Percentiles rank a stretch among this genome's conserved stretches.
Conservation (phyloP, 2,329 filamentous ascomycete genomes). For the Xylaria sp. region DNA sequence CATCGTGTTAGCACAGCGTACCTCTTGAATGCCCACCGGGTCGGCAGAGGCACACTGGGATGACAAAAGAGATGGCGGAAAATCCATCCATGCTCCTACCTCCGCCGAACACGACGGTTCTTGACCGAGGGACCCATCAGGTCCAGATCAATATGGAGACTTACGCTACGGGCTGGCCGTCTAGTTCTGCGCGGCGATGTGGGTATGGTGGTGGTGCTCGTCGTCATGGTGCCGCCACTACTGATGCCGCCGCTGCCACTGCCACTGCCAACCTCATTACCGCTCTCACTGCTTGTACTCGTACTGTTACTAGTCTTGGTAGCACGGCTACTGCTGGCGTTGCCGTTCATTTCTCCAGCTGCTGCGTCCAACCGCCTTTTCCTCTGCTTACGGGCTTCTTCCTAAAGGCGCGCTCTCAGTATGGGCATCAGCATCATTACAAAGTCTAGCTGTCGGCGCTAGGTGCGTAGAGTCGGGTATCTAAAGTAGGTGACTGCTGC, state of each 20-base stretch:
- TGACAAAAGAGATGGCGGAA: conserved; percentile 17
- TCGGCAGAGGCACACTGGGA: conserved; percentile 9
- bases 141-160: conserved; percentile 29
- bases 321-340: conserved; percentile 29
- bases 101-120: conserved; percentile 9
- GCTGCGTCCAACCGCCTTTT: conserved; percentile 33
- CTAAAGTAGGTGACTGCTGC: too few relatives aligned
- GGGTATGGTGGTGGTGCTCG: conserved; percentile 20
- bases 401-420: conserved; percentile 30
- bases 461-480: not conserved
- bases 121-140: conserved; percentile 10
- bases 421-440: conserved; percentile 36
- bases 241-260: conserved; percentile 2
- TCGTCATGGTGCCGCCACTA: conserved; percentile 34
- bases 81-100: not conserved
- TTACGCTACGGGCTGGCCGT: conserved; percentile 42
- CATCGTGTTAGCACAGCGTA: conserved; percentile 55
- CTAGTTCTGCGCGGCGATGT: conserved; percentile 39
- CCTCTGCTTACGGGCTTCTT: conserved; percentile 34
- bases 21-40: conserved; percentile 44
- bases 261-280: conserved; percentile 3
- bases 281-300: conserved; percentile 1
- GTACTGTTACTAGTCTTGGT: conserved; percentile 5
- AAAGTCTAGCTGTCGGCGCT: not conserved
- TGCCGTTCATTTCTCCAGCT: conserved; percentile 23